These are phyloP conservation scores for Lunularia cruciata DNA, from an alignment of 225 moss, liverwort and hornwort genomes.

Conservation along the genomic window DNA sequence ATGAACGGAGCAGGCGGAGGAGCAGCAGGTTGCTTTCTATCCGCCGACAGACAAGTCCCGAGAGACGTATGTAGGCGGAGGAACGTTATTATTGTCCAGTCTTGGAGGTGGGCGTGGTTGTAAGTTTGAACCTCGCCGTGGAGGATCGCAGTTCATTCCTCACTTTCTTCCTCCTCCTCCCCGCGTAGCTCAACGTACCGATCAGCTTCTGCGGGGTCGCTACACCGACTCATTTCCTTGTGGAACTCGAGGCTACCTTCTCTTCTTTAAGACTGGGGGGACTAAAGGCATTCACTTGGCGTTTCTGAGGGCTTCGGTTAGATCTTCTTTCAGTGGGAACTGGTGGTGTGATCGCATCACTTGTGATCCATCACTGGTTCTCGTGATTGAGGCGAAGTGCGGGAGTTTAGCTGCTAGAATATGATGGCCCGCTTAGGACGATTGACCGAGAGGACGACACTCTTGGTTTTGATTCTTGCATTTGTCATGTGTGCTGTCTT, in stretches of 20 bases:
- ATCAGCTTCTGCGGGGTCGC: neutral
- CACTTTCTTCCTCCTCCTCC: neutral
- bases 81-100: too few relatives aligned
- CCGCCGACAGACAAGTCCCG: too few relatives aligned
- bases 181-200: neutral
- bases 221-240: neutral
- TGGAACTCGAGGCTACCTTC: neutral
- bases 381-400: neutral
- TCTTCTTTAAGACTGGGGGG: neutral
- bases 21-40: too few relatives aligned
- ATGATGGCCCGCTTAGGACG: conserved; percentile 22
- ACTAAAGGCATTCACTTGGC: neutral
- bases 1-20: too few relatives aligned
- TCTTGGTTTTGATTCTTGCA: conserved; percentile 22
- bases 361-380: neutral
- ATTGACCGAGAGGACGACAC: conserved; percentile 20
- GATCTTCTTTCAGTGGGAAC: neutral
- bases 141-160: neutral
- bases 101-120: too few relatives aligned
- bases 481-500: conserved; percentile 23
- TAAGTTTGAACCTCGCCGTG: neutral
- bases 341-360: conserved; percentile 6
- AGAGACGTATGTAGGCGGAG: too few relatives aligned
- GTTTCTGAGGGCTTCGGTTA: neutral
- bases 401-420: neutral